Conservation (phyloP, 768 basidiomycete species). For the Leccinum disarticulatum region DNA sequence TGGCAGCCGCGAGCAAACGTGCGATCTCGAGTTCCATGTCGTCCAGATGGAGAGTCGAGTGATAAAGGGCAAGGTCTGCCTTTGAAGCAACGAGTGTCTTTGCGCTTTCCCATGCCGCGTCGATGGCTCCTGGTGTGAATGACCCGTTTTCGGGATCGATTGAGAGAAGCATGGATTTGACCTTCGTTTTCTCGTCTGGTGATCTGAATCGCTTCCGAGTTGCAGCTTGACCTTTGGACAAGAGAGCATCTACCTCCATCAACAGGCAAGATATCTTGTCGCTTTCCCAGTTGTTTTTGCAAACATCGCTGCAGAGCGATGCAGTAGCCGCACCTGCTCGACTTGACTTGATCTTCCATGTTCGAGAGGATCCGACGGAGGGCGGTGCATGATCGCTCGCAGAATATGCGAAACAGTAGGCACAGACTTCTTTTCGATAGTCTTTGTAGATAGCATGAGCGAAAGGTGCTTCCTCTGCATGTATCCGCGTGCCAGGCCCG, state of each 20-base stretch:
- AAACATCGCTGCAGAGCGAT: conserved; percentile 57
- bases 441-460: conserved; percentile 57
- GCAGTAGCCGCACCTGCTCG: conserved; percentile 39
- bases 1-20: conserved; percentile 51
- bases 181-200: conserved; percentile 19
- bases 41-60: conserved; percentile 36
- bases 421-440: conserved; percentile 68
- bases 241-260: conserved; percentile 33
- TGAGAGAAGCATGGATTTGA: conserved; percentile 18
- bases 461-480: conserved; percentile 49
- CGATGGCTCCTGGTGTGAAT: conserved; percentile 41
- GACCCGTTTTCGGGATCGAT: conserved; percentile 11
- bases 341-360: conserved; percentile 44
- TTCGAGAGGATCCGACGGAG: conserved; percentile 28
- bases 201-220: conserved; percentile 32
- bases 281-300: conserved; percentile 44
- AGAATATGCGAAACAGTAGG: conserved; percentile 61
- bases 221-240: conserved; percentile 35
- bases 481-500: conserved; percentile 43
- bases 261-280: conserved; percentile 35
- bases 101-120: conserved; percentile 46
- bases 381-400: conserved; percentile 26
- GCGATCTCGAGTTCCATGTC: conserved; percentile 61
- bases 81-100: conserved; percentile 32
- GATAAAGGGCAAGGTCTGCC: conserved; percentile 23